Percentiles rank a stretch among this genome's conserved stretches.
Evolutionary conservation across 148 eudicot species (phyloP).

Genomic region (Camellia lanceoleosa): DNA sequence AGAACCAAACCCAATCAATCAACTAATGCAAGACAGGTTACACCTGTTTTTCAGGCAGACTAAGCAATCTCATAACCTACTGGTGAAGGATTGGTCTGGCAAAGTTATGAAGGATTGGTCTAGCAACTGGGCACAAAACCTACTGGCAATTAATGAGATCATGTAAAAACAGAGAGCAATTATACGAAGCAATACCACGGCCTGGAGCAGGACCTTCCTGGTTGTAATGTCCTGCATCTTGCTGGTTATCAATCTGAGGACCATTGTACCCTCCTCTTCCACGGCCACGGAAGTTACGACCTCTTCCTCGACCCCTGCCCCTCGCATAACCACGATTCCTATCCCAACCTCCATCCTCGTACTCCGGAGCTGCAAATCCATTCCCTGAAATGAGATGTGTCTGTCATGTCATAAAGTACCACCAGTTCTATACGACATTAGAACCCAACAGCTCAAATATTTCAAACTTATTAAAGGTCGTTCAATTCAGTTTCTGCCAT

Average conservation of each 20-base stretch:
- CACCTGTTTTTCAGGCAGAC: background rate
- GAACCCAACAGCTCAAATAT: background rate
- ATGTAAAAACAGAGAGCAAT: too few relatives aligned
- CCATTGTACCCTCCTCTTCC: slow-evolving; percentile 70
- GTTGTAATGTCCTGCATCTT: slow-evolving; percentile 52
- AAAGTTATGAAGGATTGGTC: too few relatives aligned
- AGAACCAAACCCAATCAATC: background rate
- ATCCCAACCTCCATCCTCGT: slow-evolving; percentile 89
- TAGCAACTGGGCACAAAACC: too few relatives aligned
- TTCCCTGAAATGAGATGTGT: slow-evolving; percentile 46
- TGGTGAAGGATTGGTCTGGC: too few relatives aligned
- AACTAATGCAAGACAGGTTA: background rate
- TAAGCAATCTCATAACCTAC: background rate
- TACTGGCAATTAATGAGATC: too few relatives aligned
- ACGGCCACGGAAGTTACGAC: slow-evolving; percentile 65
- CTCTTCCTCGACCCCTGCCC: slow-evolving; percentile 86
- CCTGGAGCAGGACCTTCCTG: slow-evolving; percentile 47
- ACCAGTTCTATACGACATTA: background rate
- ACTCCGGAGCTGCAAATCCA: slow-evolving; percentile 57
- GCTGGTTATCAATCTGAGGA: slow-evolving; percentile 50
- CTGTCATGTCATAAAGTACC: background rate
- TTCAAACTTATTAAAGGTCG: background rate
- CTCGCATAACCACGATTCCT: slow-evolving; percentile 56
- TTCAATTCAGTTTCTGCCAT: background rate
- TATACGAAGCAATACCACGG: slow-evolving; percentile 30